phyloP scores from a whole-genome alignment of 169 alveolate species.

The Cryptosporidium baileyi region DNA sequence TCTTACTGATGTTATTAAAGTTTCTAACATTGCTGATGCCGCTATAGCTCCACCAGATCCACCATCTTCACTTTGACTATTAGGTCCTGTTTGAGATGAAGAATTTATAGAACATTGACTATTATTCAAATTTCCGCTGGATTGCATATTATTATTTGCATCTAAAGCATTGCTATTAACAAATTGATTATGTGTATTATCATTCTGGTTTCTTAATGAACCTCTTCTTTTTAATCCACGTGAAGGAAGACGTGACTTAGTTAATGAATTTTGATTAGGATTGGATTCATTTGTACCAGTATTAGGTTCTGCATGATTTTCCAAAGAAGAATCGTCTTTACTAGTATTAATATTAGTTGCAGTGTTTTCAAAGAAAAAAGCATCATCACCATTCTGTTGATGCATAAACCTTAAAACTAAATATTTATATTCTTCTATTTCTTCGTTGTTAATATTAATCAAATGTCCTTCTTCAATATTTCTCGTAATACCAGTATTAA shows the following conservation, averaged over 20 bases:
- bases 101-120: not conserved
- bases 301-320: not conserved
- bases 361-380: not conserved
- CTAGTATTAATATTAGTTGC: not conserved
- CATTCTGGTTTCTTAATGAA: not conserved
- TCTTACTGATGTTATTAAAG: constrained; percentile 57
- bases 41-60: constrained; percentile 59
- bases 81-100: not conserved
- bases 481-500: not conserved
- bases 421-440: constrained; percentile 40
- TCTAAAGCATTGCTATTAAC: not conserved
- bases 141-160: not conserved
- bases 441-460: constrained; percentile 25
- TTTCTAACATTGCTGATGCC: constrained; percentile 61
- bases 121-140: not conserved
- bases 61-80: not conserved
- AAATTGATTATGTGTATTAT: not conserved
- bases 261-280: not conserved
- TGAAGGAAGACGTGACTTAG: not conserved
- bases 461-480: not conserved
- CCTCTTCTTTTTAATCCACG: constrained; percentile 49
- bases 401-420: constrained; percentile 58
- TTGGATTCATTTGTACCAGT: not conserved
- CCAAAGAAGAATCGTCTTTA: not conserved
- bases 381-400: constrained; percentile 52